Evolutionary conservation across 768 basidiomycete genomes (phyloP).

Genomic region (Tricholoma flavovirens): DNA sequence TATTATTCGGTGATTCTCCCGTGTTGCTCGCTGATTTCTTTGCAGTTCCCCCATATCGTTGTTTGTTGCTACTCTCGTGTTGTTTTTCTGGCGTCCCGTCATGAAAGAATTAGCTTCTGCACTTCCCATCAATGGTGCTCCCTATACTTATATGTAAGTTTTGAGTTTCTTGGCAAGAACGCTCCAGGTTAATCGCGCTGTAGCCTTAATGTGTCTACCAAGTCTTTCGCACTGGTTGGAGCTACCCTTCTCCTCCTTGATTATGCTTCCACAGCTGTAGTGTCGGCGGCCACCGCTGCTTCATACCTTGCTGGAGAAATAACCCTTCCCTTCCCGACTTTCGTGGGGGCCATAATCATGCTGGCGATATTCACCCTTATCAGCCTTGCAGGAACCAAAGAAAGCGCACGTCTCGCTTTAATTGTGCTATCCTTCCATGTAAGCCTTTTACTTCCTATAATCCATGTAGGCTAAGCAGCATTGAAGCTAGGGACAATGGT

Average conservation of each 20-base stretch:
- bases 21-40: background rate
- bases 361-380: conserved; percentile 48
- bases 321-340: conserved; percentile 47
- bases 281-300: conserved; percentile 69
- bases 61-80: conserved; percentile 51
- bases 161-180: background rate
- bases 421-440: conserved; percentile 57
- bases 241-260: conserved; percentile 68
- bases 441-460: conserved; percentile 14
- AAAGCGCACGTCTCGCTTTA: conserved; percentile 57
- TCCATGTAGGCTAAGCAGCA: background rate
- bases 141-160: conserved; percentile 61
- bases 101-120: conserved; percentile 70
- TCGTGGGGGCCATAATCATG: conserved; percentile 48
- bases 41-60: conserved; percentile 64
- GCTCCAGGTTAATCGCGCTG: background rate
- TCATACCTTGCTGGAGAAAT: conserved; percentile 65
- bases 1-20: background rate
- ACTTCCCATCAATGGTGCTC: conserved; percentile 63
- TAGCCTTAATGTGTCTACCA: conserved; percentile 60
- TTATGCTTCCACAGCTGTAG: conserved; percentile 61
- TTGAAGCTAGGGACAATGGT: conserved; percentile 52
- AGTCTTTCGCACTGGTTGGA: conserved; percentile 56
- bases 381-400: conserved; percentile 53
- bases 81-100: conserved; percentile 70